Evolutionary conservation across 2,329 filamentous ascomycete genomes (phyloP), one percentile per base, ranked within the genome.

Genomic region (Massarina eburnea): DNA sequence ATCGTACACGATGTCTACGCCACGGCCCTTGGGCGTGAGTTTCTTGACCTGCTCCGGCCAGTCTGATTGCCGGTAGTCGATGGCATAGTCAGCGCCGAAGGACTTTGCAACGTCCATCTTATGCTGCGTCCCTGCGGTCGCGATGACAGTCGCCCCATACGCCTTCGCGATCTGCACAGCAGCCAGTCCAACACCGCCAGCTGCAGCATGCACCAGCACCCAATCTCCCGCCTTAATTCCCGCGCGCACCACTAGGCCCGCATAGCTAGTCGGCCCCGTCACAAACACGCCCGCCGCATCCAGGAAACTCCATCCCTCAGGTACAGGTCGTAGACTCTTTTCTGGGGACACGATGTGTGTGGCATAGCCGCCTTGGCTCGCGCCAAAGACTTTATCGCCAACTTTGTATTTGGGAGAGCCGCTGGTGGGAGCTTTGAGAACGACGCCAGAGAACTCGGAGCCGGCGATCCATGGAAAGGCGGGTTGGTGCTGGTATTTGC

Each of bases 81-180:
- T 71, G 2, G 82, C 81, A 67, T 92, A 83, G 71, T 97, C 91
- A 2, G 92, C 92, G 21, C 92, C 92, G 57, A 89, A 97, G 2
- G 78, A 74, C 54, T 79, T 80, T 38, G 91, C 92, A 8, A 96
- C 82, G 45, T 88, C 81, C 8, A 91, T 79, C 73, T 97, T 97
- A 41, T 85, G 82, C 58, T 82, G 70, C 1, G 87, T 88, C 1
- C 91, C 90, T 0, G 91, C 92, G 0, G 92, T 96, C 4, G 92
- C 92, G 51, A 97, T 85, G n/a, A 97, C 92, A 3, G 81, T 94
- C 8, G 92, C 92, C 6, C 92, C 92, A 41, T 88, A 85, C 0
- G 91, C 92, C 73, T 96, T 96, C 21, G 92, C 92, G 49, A 97
- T 84, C 70, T 96, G 92, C 19, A 97, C 91, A 4, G 92, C 92